Conservation (phyloP, 345 rosid genomes). For the Lumnitzera littorea region DNA sequence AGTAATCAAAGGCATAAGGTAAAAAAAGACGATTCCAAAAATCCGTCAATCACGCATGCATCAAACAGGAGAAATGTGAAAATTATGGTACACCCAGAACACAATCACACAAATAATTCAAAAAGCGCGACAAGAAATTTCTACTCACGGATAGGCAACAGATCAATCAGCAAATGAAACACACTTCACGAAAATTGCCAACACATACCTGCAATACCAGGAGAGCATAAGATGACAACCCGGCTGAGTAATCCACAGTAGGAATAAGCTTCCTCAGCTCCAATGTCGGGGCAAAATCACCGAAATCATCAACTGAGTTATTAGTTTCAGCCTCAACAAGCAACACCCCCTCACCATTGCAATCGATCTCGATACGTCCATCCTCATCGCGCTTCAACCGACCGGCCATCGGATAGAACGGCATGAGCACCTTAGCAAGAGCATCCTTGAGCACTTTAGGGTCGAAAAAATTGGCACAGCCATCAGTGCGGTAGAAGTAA, state of each 20-base stretch:
- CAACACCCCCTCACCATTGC: constrained; percentile 80
- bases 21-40: too few species aligned
- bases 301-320: constrained; percentile 64
- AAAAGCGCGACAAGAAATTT: too few species aligned
- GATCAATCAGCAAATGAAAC: background rate
- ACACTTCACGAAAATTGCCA: background rate
- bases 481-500: constrained; percentile 75
- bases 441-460: constrained; percentile 52
- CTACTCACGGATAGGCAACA: too few species aligned
- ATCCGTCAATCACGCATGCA: too few species aligned
- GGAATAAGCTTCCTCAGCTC: constrained; percentile 85
- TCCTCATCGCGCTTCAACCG: constrained; percentile 23
- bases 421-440: constrained; percentile 65
- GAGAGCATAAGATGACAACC: constrained; percentile 65
- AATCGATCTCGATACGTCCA: constrained; percentile 90
- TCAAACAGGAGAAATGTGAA: too few species aligned
- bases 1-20: too few species aligned
- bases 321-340: constrained; percentile 73
- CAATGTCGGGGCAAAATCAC: constrained; percentile 83
- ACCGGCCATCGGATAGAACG: constrained; percentile 97
- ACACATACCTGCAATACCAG: constrained; percentile 72
- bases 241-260: constrained; percentile 73
- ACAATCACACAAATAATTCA: too few species aligned
- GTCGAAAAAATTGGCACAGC: constrained; percentile 59
- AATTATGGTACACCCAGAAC: too few species aligned